Evolutionary conservation across 176 grass and related monocot genomes (phyloP).

Genomic region (Hordeum marinum): DNA sequence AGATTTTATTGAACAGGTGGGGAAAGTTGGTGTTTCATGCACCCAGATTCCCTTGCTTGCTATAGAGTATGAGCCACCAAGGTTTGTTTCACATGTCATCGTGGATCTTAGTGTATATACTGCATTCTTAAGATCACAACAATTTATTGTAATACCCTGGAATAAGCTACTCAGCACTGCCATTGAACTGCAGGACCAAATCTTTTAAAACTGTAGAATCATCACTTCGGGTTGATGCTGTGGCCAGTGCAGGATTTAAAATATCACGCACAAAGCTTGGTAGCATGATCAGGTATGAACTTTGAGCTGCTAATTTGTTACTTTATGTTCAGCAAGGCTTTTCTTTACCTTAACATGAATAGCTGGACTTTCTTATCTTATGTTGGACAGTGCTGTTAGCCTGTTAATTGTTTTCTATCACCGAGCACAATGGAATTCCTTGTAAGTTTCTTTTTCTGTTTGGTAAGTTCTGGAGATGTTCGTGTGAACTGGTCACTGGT

Average conservation of each 20-base stretch:
- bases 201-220: slow-evolving; percentile 84
- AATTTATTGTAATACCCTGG: slow-evolving; percentile 15
- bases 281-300: slow-evolving; percentile 68
- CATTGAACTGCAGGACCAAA: slow-evolving; percentile 63
- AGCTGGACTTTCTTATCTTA: slow-evolving; percentile 2
- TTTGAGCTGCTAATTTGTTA: not conserved
- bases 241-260: slow-evolving; percentile 93
- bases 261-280: slow-evolving; percentile 93
- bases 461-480: slow-evolving; percentile 77
- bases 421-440: not conserved
- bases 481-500: slow-evolving; percentile 76
- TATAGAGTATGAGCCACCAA: slow-evolving; percentile 94
- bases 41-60: slow-evolving; percentile 85
- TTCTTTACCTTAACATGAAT: slow-evolving; percentile 12
- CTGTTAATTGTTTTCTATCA: not conserved
- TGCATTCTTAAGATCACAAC: slow-evolving; percentile 11
- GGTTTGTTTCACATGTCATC: slow-evolving; percentile 34
- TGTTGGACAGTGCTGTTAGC: not conserved
- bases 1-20: slow-evolving; percentile 56
- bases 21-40: slow-evolving; percentile 75
- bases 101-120: slow-evolving; percentile 21
- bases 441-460: slow-evolving; percentile 17
- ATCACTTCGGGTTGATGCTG: slow-evolving; percentile 85
- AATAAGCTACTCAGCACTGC: not conserved
- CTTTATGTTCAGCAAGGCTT: not conserved